These are phyloP conservation scores for Penicillium malachiteum DNA, from an alignment of 495 filamentous ascomycete species.

Conservation along the genomic window DNA sequence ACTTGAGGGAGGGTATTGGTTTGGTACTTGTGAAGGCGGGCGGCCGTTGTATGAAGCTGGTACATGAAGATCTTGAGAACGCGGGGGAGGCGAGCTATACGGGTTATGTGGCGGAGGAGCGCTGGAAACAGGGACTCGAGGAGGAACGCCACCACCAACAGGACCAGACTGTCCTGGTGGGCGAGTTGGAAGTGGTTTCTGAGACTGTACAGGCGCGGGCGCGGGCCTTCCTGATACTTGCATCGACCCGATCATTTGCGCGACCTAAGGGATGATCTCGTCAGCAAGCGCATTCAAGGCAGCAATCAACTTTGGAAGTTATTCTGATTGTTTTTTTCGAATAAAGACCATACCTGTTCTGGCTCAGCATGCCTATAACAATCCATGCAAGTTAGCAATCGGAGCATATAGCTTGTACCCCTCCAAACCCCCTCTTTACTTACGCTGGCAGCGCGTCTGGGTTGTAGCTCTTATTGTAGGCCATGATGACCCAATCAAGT, in stretches of 20 bases:
- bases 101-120: constrained; percentile 28
- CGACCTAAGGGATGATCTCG: constrained; percentile 43
- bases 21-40: constrained; percentile 5
- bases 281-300: constrained; percentile 5
- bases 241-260: constrained; percentile 53
- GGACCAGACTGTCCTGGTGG: constrained; percentile 24
- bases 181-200: constrained; percentile 28
- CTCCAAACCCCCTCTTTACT: constrained; percentile 36
- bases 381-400: constrained; percentile 17
- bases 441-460: constrained; percentile 96
- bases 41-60: constrained; percentile 30
- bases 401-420: neutral
- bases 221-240: constrained; percentile 21
- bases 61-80: constrained; percentile 27
- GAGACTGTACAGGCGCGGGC: constrained; percentile 3
- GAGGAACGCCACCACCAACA: constrained; percentile 27
- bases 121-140: constrained; percentile 32
- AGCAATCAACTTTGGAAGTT: too few relatives aligned
- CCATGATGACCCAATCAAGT: constrained; percentile 60
- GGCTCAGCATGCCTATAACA: constrained; percentile 82
- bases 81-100: constrained; percentile 26
- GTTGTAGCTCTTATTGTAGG: constrained; percentile 90
- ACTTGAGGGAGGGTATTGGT: constrained; percentile 15
- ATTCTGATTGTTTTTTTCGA: too few relatives aligned
- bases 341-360: constrained; percentile 64